Evolutionary conservation across 768 basidiomycete genomes (phyloP).

Genomic region (Chalciporus piperatus): DNA sequence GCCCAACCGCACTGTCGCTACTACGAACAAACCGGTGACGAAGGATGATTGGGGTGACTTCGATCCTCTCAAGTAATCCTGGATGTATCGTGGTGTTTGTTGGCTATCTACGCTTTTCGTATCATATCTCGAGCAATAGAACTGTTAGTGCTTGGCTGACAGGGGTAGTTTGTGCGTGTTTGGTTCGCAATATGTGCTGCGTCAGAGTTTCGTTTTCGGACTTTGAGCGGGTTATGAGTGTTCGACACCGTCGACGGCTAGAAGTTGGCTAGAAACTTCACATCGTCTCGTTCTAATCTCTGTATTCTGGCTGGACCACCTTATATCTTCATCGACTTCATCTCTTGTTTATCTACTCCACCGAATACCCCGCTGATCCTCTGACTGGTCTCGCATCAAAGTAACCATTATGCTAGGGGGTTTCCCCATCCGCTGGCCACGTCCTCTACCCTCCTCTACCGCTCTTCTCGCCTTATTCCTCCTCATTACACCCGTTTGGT

Average conservation of each 20-base stretch:
- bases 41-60: conserved; percentile 81
- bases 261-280: too few relatives aligned
- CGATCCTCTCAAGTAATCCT: conserved; percentile 51
- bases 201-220: not conserved
- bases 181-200: conserved; percentile 11
- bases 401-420: conserved; percentile 10
- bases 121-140: not conserved
- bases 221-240: conserved; percentile 4
- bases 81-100: conserved; percentile 3
- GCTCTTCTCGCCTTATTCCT: conserved; percentile 16
- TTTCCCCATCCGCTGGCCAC: not conserved
- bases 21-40: conserved; percentile 45
- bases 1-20: conserved; percentile 39
- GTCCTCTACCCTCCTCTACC: not conserved
- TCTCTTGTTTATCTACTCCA: not conserved
- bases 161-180: conserved; percentile 24
- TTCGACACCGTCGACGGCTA: not conserved
- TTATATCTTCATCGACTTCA: not conserved
- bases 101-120: not conserved
- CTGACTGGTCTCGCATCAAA: not conserved
- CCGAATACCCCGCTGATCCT: not conserved
- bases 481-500: conserved; percentile 22
- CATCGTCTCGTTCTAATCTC: not conserved
- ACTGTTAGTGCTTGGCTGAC: not conserved
- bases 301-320: not conserved